Conservation (phyloP, 139 green algal genomes). For the Trebouxia sp. region DNA sequence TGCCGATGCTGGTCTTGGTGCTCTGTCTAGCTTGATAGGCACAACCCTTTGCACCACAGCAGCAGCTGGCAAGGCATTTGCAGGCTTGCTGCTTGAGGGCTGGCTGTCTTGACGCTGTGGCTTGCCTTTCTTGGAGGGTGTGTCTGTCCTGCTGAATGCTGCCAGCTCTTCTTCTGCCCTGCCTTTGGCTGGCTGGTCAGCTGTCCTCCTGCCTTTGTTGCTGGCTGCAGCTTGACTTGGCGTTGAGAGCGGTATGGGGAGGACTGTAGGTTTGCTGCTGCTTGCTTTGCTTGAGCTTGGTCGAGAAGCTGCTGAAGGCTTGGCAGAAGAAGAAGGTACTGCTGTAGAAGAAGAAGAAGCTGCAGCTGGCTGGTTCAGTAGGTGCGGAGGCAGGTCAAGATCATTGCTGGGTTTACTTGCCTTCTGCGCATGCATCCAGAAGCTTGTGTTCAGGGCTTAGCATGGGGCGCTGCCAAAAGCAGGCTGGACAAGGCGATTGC, state of each 20-base stretch:
- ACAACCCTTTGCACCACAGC: not conserved
- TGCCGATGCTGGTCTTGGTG: too few relatives aligned
- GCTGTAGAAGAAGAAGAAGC: not conserved
- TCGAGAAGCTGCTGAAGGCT: not conserved
- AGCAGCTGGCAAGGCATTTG: not conserved
- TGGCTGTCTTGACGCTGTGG: not conserved
- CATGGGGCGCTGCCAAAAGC: too few relatives aligned
- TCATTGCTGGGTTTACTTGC: not conserved
- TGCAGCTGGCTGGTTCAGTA: not conserved
- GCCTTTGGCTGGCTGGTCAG: not conserved
- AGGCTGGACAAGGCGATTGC: too few relatives aligned
- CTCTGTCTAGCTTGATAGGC: constrained; percentile 3
- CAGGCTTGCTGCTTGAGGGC: not conserved
- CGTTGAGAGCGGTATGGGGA: not conserved
- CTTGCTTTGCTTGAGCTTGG: not conserved
- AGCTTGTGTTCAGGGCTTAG: too few relatives aligned
- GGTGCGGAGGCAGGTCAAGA: not conserved
- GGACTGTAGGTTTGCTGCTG: not conserved
- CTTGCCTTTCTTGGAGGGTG: not conserved
- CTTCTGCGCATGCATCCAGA: not conserved
- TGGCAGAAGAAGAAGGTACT: not conserved
- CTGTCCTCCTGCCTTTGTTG: not conserved
- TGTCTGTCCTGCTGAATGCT: not conserved
- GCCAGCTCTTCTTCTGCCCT: not conserved
- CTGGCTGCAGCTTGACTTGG: not conserved